Evolutionary conservation across 2,329 filamentous ascomycete genomes (phyloP).

Genomic region (Tolypocladium capitatum): DNA sequence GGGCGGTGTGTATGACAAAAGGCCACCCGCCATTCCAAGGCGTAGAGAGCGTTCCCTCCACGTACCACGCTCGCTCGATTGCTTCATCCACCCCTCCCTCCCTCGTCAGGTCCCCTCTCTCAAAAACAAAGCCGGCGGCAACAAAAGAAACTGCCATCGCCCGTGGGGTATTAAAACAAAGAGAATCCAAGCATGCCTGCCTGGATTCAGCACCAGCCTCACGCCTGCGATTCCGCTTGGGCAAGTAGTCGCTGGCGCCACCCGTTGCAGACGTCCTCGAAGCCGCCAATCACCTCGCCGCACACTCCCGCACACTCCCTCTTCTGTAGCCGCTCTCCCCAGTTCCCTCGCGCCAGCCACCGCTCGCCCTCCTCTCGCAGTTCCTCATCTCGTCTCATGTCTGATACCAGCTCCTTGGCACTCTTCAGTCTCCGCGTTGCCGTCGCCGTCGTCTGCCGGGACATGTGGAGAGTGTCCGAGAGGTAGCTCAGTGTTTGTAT

Average conservation of each 20-base stretch:
- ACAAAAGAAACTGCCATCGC: not conserved
- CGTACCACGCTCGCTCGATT: no score
- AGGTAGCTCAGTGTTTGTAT: constrained; percentile 73
- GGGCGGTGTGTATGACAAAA: not conserved
- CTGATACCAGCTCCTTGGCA: constrained; percentile 72
- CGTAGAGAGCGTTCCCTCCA: no score
- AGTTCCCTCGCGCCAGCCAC: constrained; percentile 72
- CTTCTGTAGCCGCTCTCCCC: constrained; percentile 62
- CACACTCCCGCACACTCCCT: constrained; percentile 78
- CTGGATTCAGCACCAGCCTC: constrained; percentile 1
- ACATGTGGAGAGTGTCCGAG: constrained; percentile 89
- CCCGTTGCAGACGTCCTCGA: constrained; percentile 77
- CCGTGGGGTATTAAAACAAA: not conserved
- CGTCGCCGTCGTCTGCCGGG: constrained; percentile 70
- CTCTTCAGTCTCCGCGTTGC: constrained; percentile 68
- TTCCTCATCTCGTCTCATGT: constrained; percentile 74
- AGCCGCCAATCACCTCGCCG: constrained; percentile 77
- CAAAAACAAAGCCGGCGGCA: not conserved
- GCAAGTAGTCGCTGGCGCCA: constrained; percentile 68
- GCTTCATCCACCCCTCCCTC: not conserved
- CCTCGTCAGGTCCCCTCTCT: not conserved
- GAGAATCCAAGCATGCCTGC: not conserved
- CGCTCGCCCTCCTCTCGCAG: constrained; percentile 66
- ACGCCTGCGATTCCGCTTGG: constrained; percentile 39
- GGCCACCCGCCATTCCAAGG: not conserved